Base-by-base conservation (phyloP, 129 eudicot species). In the Cynara cardunculus region DNA sequence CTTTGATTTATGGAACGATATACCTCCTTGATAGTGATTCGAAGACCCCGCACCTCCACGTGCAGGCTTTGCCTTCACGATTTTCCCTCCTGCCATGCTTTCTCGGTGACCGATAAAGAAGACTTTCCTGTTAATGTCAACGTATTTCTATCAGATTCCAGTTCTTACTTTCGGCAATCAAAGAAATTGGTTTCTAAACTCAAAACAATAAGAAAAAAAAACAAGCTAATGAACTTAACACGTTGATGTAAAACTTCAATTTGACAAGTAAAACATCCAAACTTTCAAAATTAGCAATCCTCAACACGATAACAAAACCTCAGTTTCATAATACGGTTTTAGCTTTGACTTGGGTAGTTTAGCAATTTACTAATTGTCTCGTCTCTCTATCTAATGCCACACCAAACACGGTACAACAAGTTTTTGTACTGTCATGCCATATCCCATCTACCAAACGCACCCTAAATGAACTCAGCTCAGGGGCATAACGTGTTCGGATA, bases 51-150 rank as follows among this genome's bases (percentile, higher is more conserved):
- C 76, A 3, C 81, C 78, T 5, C 91, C 92, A 28, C 85, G 88
- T 8, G 82, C 76, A 0, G 86, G 82, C 76, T 87, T 92, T 74
- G 89, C 93, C 78, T 88, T 92, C 89, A 68, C 87, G 0, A 95
- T 88, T 74, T 95, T 95, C 61, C 99, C 99, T 82, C 99, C 99
- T 14, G 97, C 99, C 99, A 95, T 95, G 18, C 25, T 39, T 76
- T 75, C 25, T 39, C n/a, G 12, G 2, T 37, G 3, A 14, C 3
- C 2, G 37, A 77, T 32, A 32, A 24, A 3, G 7, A 7, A 75
- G 10, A 14, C 7, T 76, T 76, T 64, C 71, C 73, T 66, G 46
- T 18, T 13, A 7, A 19, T 32, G 27, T 65, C 0, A 34, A 26
- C 19, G 24, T 26, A 28, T 11, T 53, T 46, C 56, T 44, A 44